Evolutionary conservation across 495 filamentous ascomycete genomes (phyloP), one percentile per base, ranked within the genome.

Genomic region (Penicillium salamii): DNA sequence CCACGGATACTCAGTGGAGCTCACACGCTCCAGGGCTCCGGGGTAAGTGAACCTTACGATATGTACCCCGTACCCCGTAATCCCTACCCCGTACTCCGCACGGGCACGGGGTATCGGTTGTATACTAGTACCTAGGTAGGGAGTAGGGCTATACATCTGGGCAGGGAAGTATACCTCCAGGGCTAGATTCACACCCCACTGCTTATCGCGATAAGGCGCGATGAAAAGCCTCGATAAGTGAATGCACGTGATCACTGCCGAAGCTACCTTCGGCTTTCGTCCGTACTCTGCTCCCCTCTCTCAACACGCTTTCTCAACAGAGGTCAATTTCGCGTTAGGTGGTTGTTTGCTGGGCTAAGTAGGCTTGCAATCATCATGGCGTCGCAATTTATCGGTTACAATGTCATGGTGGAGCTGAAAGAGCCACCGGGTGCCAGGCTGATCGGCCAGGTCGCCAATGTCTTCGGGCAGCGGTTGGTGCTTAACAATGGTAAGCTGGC

Each of bases 331-430:
- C 14, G 23, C n/a, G 35, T 23, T 53, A 31, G 28, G 46, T 56
- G 49, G 17, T 51, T 44, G 45, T 45, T 46, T 17, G 47, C n/a
- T 43, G 40, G 15, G 32, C 4, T 9, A 34, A 7, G 19, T 31
- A 33, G 29, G 36, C 29, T 29, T 15, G 20, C 37, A 38, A 48
- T 44, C 17, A 71, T 31, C 51, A 88, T 88, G 83, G 78, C 82
- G 12, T 68, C 76, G 51, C 77, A 85, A 55, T 92, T 93, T 65
- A 84, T 91, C 52, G 90, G 90, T 26, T 79, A 89, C 60, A 82
- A 84, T 49, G 88, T 95, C 63, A 66, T 85, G 42, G 82, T 95
- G 54, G 90, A 84, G 11, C 74, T 96, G 42, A 79, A 71, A 43
- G 66, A 82, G 40, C 89, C 89, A 21, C 77, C 79, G 2, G 77